phyloP scores from a whole-genome alignment of 805 yeast species.

The Nakazawaea holstii region DNA sequence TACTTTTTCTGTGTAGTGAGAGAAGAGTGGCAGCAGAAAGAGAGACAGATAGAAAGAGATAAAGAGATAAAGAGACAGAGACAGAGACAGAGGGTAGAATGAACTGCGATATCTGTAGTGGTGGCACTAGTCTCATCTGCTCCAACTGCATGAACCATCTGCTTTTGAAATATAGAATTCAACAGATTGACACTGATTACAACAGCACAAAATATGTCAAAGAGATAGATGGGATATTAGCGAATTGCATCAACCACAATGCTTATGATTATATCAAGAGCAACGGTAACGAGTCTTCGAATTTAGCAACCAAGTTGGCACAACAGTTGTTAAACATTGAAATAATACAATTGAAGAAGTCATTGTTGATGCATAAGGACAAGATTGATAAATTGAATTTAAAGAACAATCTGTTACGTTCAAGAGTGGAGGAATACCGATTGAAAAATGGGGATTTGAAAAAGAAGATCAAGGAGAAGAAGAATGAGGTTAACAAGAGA shows the following conservation, averaged over 20 bases:
- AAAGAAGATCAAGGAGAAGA: constrained; percentile 1
- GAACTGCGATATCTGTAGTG: constrained; percentile 3
- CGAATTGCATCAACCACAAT: constrained; percentile 7
- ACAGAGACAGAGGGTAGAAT: not conserved
- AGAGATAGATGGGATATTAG: constrained; percentile 4
- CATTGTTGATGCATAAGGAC: constrained; percentile 11
- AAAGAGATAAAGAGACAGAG: not conserved
- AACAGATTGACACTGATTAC: constrained; percentile 6
- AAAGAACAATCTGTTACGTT: constrained; percentile 10
- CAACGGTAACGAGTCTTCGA: not conserved
- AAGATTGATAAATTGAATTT: constrained; percentile 6
- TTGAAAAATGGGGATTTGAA: constrained; percentile 6
- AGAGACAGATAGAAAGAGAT: not conserved
- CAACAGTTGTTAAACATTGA: constrained; percentile 26
- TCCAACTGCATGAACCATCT: constrained; percentile 6
- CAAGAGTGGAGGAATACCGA: not conserved
- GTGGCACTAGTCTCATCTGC: not conserved
- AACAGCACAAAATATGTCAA: not conserved
- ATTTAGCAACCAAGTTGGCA: constrained; percentile 17
- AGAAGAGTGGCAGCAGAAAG: not conserved
- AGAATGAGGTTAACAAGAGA: not conserved
- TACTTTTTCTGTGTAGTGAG: not conserved
- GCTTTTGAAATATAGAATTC: constrained; percentile 6
- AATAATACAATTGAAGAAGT: constrained; percentile 14
- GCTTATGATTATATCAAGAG: constrained; percentile 1